Base-by-base conservation (phyloP, 495 filamentous ascomycete genomes). In the Neurospora sp. region DNA sequence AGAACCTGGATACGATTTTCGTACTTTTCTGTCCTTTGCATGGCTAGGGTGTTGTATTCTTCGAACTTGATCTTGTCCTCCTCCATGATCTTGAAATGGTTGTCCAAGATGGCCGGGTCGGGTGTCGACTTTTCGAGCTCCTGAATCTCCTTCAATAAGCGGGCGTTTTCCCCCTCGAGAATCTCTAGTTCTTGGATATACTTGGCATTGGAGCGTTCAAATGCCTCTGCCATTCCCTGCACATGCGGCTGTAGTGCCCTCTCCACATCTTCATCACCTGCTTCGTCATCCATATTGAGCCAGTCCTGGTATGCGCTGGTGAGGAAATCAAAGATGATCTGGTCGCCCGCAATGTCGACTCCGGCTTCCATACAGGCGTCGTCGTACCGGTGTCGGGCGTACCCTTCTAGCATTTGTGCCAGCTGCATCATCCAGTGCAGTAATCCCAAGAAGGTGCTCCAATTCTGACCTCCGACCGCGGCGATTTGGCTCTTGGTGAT, bases 361-460 rank as follows among this genome's bases (percentile, higher is more conserved):
- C 96, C 96, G 68, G 87, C 90, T 75, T 97, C 94, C 12, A 82
- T 72, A 76, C 94, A 97, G 0, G 94, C 94, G 61, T 97, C 91
- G 74, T 98, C 94, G 79, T 96, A 98, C 61, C 90, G 88, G 41
- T 93, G 89, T 31, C 81, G 74, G 3, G 86, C 81, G 78, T 91
- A 98, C 10, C 90, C 82, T 71, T 98, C 93, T 82, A 97, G 90
- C 89, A 97, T 97, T 70, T 91, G 87, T 14, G 94, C 93, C 68
- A 98, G 83, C 80, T 98, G 94, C 94, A 99, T 96, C 89, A 99
- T 91, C 96, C 96, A 99, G 81, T 99, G 95, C 68, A 99, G 85
- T 82, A 98, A 85, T 0, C 94, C 96, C 35, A 99, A 84, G 78
- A 98, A 97, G 0, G 92, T 93, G 38, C 91, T 90, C 96, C 96